Percentiles rank a stretch among this genome's conserved stretches.
Conservation (phyloP, 1,284 basidiomycete species). For the Ceratobasidium sp. region DNA sequence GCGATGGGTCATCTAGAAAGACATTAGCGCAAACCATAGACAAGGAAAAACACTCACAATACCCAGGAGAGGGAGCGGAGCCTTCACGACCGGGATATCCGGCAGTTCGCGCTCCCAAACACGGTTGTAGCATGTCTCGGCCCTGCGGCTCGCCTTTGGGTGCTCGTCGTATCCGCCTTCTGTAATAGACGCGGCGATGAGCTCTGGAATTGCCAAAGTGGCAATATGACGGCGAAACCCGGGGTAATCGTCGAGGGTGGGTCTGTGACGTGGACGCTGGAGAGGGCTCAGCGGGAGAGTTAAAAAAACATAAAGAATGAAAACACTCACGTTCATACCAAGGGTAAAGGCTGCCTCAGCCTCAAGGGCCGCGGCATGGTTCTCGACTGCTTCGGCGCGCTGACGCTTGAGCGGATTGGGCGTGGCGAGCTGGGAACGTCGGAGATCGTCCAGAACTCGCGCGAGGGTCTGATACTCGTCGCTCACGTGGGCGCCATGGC, state of each 20-base stretch:
- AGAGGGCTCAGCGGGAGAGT: background rate
- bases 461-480: no score
- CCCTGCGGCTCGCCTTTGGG: background rate
- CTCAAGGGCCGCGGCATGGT: no score
- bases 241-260: background rate
- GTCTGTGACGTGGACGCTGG: background rate
- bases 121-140: background rate
- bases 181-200: background rate
- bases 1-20: background rate
- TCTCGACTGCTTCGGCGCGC: no score
- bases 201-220: background rate
- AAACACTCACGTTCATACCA: no score
- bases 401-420: no score
- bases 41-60: background rate
- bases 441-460: no score
- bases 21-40: background rate
- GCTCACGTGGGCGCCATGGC: no score
- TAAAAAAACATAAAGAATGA: no score
- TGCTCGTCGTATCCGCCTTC: background rate
- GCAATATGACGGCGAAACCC: background rate
- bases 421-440: no score
- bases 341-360: no score
- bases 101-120: no score
- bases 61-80: background rate
- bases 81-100: background rate